phyloP scores from a whole-genome alignment of 352 stramenopile genomes.

The Pythium aphanidermatum region DNA sequence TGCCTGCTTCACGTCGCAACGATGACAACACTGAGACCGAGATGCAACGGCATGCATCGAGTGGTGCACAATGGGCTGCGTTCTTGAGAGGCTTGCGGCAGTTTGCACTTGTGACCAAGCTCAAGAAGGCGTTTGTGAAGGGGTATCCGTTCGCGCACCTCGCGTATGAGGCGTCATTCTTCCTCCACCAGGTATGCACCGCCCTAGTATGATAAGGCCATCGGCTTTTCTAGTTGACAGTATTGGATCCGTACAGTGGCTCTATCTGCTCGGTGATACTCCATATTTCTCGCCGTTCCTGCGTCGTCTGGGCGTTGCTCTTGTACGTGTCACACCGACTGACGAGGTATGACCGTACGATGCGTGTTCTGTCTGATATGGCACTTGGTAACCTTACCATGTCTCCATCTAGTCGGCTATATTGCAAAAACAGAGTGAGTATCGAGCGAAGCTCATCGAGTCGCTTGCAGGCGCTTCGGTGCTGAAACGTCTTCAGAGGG shows the following conservation, averaged over 20 bases:
- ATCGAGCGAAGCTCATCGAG: conserved; percentile 42
- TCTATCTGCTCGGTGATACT: conserved; percentile 83
- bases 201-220: background rate
- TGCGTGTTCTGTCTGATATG: no score
- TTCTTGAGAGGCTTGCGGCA: conserved; percentile 47
- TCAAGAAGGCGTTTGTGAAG: conserved; percentile 58
- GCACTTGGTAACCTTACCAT: background rate
- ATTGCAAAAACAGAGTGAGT: conserved; percentile 46
- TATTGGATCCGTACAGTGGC: conserved; percentile 35
- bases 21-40: background rate
- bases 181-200: conserved; percentile 59
- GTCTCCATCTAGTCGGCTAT: conserved; percentile 27
- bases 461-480: conserved; percentile 39
- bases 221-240: background rate
- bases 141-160: conserved; percentile 77
- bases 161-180: conserved; percentile 72
- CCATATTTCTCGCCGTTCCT: conserved; percentile 80
- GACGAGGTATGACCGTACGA: conserved; percentile 77
- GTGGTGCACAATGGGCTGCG: conserved; percentile 9
- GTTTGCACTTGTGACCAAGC: conserved; percentile 35
- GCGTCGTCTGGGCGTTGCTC: conserved; percentile 57
- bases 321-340: conserved; percentile 63
- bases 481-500: conserved; percentile 32
- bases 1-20: background rate
- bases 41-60: background rate